Conservation (phyloP, 1,284 basidiomycete genomes). For the Tilletia caries region DNA sequence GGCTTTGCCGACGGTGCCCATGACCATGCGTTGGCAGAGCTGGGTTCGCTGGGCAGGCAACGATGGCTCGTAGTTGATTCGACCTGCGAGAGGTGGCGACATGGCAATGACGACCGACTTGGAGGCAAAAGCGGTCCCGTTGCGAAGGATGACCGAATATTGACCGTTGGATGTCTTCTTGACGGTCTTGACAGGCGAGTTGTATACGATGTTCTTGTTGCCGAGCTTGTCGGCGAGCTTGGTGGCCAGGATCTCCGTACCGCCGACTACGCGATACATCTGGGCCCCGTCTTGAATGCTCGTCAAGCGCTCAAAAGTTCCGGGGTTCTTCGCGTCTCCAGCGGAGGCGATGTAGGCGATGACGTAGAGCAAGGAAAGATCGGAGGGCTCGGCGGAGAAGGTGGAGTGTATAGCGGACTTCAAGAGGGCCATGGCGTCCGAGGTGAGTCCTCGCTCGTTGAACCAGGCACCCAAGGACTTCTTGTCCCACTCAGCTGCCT, state of each 20-base stretch:
- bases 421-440: background rate
- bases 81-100: constrained; percentile 17
- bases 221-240: constrained; percentile 6
- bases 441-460: background rate
- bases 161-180: background rate
- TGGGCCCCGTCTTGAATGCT: background rate
- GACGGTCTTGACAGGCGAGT: constrained; percentile 11
- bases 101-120: constrained; percentile 14
- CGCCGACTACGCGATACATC: background rate
- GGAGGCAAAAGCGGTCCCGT: background rate
- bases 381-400: background rate
- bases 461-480: background rate
- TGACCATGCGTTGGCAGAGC: background rate
- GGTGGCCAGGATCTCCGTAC: constrained; percentile 4
- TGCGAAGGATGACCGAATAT: background rate
- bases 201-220: constrained; percentile 11
- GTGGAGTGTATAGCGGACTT: background rate
- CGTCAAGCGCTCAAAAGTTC: background rate
- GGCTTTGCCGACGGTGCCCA: constrained; percentile 1
- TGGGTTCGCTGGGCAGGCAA: background rate
- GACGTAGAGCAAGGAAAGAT: background rate
- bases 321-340: background rate
- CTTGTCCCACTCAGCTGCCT: constrained; percentile 1
- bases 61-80: constrained; percentile 5
- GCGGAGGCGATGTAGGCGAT: background rate